Conservation (phyloP, 2,329 filamentous ascomycete genomes). For the Arthrobotrys iridis region DNA sequence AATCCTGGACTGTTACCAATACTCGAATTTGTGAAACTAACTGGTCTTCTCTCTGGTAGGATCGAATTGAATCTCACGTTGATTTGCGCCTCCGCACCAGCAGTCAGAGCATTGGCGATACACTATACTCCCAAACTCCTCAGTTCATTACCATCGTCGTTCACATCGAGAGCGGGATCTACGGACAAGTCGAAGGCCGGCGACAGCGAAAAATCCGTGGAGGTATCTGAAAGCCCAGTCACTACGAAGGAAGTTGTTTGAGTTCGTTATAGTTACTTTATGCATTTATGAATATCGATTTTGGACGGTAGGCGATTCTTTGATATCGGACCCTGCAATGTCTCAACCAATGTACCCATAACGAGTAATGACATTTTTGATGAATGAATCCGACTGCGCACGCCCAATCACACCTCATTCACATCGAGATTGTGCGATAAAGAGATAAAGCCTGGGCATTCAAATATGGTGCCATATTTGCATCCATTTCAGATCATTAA, state of each 20-base stretch:
- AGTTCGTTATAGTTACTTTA: background rate
- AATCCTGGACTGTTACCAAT: background rate
- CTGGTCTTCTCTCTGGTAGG: background rate
- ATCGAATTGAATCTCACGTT: conserved; percentile 29
- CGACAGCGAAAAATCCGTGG: conserved; percentile 2
- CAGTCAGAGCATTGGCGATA: conserved; percentile 16
- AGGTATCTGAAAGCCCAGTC: background rate
- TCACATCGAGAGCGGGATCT: background rate
- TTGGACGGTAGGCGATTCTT: too few relatives aligned
- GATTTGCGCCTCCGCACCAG: conserved; percentile 21
- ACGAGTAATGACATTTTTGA: conserved; percentile 7
- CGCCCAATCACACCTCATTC: background rate
- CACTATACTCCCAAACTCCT: conserved; percentile 12
- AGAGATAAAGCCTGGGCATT: background rate
- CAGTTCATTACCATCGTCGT: background rate
- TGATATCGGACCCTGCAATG: too few relatives aligned
- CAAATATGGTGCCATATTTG: background rate
- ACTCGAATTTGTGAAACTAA: background rate
- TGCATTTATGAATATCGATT: background rate
- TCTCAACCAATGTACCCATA: background rate
- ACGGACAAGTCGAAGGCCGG: background rate
- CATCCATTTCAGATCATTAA: background rate
- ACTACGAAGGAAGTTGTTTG: conserved; percentile 6
- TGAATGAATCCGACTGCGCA: background rate
- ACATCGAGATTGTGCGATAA: background rate